These are phyloP conservation scores for Lasiosphaeria hispida DNA, from an alignment of 495 filamentous ascomycete species.

Conservation along the genomic window DNA sequence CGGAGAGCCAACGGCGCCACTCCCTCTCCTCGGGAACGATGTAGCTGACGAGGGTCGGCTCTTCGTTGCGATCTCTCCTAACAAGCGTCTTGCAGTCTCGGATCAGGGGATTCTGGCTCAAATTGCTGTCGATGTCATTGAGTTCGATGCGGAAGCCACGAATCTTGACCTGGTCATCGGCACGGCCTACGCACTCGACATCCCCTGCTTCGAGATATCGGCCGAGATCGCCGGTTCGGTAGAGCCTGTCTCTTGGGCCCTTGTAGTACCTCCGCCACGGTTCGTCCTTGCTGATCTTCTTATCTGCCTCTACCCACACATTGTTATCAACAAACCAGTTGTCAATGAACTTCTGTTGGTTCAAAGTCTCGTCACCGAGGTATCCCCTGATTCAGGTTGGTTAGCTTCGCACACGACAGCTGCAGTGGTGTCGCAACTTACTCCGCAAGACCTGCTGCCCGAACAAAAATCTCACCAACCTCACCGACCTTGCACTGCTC, in stretches of 20 bases:
- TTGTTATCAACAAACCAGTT: conserved; percentile 86
- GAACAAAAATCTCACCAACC: conserved; percentile 82
- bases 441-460: conserved; percentile 86
- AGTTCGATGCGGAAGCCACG: conserved; percentile 94
- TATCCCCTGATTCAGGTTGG: conserved; percentile 53
- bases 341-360: conserved; percentile 73
- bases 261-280: conserved; percentile 78
- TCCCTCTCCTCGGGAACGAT: conserved; percentile 77
- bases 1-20: conserved; percentile 66
- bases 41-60: conserved; percentile 86
- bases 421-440: conserved; percentile 16
- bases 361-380: conserved; percentile 66
- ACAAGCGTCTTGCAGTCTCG: conserved; percentile 87
- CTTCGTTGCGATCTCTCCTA: conserved; percentile 83
- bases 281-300: conserved; percentile 52
- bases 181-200: conserved; percentile 73
- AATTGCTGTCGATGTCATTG: conserved; percentile 85
- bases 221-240: conserved; percentile 80
- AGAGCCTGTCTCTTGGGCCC: conserved; percentile 83
- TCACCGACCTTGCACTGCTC: conserved; percentile 78
- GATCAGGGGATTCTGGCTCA: conserved; percentile 74
- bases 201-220: conserved; percentile 71
- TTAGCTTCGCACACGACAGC: not conserved
- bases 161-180: conserved; percentile 92
- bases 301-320: conserved; percentile 66